phyloP scores from a whole-genome alignment of 345 rosid genomes.

The Conringia planisiliqua region DNA sequence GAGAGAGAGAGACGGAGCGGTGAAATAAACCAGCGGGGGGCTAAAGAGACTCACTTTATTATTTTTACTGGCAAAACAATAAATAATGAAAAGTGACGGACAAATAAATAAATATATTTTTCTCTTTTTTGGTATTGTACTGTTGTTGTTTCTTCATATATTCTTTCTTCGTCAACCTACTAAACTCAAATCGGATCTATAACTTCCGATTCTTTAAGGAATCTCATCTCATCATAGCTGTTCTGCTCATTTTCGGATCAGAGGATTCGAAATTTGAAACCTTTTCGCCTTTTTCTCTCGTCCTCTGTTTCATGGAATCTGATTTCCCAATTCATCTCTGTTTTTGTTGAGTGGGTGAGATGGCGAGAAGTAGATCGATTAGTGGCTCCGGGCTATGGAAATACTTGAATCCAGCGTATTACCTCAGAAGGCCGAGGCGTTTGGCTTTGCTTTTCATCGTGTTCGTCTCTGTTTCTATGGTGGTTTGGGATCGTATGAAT shows the following conservation, averaged over 20 bases:
- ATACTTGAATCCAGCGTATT: slow-evolving; percentile 67
- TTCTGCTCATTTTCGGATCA: slow-evolving; percentile 2
- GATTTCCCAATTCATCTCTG: slow-evolving; percentile 22
- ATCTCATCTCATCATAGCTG: slow-evolving; percentile 3
- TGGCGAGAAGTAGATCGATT: slow-evolving; percentile 37
- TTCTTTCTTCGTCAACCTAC: background rate
- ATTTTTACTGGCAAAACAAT: background rate
- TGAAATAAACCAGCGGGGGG: slow-evolving; percentile 1
- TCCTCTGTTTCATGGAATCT: slow-evolving; percentile 30
- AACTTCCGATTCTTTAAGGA: background rate
- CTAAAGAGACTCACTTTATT: slow-evolving; percentile 13
- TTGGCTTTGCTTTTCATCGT: slow-evolving; percentile 64
- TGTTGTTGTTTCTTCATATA: slow-evolving; percentile 5
- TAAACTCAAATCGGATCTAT: slow-evolving; percentile 28
- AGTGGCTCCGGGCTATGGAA: slow-evolving; percentile 38
- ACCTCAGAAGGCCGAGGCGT: slow-evolving; percentile 71
- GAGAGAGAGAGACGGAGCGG: background rate
- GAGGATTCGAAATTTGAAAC: slow-evolving; percentile 13
- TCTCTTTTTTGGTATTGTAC: background rate
- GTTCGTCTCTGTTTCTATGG: slow-evolving; percentile 54
- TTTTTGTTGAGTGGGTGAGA: slow-evolving; percentile 21
- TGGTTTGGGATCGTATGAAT: slow-evolving; percentile 88
- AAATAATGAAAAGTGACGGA: slow-evolving; percentile 20
- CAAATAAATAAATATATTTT: background rate
- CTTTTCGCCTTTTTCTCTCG: background rate